Base-by-base conservation (phyloP, 164 flowering plant genomes). In the Paratinospora sagittata region DNA sequence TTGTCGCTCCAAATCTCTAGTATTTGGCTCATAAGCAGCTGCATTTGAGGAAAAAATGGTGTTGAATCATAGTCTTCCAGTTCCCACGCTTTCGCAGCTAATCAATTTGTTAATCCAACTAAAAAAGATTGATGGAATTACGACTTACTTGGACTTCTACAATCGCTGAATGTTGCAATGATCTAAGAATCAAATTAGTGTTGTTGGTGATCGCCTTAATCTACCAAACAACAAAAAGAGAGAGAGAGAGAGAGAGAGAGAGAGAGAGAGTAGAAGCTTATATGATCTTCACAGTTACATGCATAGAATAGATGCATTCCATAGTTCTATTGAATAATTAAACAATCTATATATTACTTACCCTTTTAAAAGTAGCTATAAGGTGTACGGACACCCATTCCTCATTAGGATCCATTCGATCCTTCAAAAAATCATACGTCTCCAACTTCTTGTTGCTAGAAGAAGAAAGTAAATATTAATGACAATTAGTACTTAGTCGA, bases 71-170 rank as follows among this genome's bases (percentile, higher is more conserved):
- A 11, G 8, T 11, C 0, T 30, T 7, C n/a, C 37, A 27, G 33
- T 27, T 63, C 13, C 14, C 37, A 27, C 66, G 30, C 19, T 16
- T 63, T 63, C 66, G 66, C 66, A 63, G 27, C 6, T 63, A 3
- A 36, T 30, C 36, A 19, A 36, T 16, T 37, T 63, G 66, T 10
- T n/a, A 8, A 60, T 60, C 24, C 17, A 19, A 60, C 34, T 27
- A 11, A 8, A 63, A 63, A 4, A 63, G 3, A 27, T 27, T 24
- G 11, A 30, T 13, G 27, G 2, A 63, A n/a, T n/a, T 63, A 12
- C 8, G 0, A 63, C 66, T 63, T 63, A 63, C 66, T 27, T 63
- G 36, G 14, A 63, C 36, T 63, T 63, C 66, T 5, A 63, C 37
- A 14, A 63, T 3, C 11, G 4, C 2, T 30, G 66, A 63, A 34